A percentile compares a stretch with the other conserved stretches of the same genome.
phyloP scores from a whole-genome alignment of 2,329 filamentous ascomycete genomes.

The Pseudocercospora fuligena region DNA sequence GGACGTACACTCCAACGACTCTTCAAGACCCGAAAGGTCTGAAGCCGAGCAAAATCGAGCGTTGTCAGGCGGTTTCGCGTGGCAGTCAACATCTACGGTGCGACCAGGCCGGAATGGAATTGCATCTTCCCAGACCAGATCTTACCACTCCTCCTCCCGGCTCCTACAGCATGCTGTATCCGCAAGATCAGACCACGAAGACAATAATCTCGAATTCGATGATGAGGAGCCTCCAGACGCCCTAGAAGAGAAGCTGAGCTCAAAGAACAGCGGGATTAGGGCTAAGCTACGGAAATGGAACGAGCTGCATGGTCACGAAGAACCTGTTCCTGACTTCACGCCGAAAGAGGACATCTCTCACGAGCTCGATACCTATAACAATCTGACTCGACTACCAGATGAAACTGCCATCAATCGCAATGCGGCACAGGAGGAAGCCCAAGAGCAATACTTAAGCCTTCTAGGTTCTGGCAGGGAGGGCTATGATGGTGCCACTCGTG shows the following conservation, averaged over 20 bases:
- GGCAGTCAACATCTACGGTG: neutral
- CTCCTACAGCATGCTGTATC: slow-evolving; percentile 1
- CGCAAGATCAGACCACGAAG: neutral
- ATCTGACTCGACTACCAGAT: slow-evolving; percentile 38
- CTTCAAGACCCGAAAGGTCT: neutral
- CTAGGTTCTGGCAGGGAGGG: slow-evolving; percentile 32
- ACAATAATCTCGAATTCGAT: neutral
- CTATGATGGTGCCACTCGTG: slow-evolving; percentile 39
- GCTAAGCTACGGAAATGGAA: slow-evolving; percentile 51
- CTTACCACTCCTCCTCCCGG: neutral
- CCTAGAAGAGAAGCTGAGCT: neutral
- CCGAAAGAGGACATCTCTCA: slow-evolving; percentile 29
- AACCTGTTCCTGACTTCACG: slow-evolving; percentile 22
- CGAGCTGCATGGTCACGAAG: slow-evolving; percentile 41
- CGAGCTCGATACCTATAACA: slow-evolving; percentile 37
- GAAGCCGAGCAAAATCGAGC: neutral
- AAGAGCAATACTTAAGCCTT: slow-evolving; percentile 29
- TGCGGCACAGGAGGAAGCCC: slow-evolving; percentile 33
- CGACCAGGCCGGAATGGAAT: neutral
- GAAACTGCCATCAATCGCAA: slow-evolving; percentile 32
- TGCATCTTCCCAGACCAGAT: neutral
- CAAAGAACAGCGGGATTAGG: slow-evolving; percentile 39
- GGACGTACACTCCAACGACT: neutral
- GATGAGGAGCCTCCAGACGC: neutral
- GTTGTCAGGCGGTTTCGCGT: slow-evolving; percentile 1